Conservation (phyloP, 73 alveolate genomes). For the Tetrahymena malaccensis region DNA sequence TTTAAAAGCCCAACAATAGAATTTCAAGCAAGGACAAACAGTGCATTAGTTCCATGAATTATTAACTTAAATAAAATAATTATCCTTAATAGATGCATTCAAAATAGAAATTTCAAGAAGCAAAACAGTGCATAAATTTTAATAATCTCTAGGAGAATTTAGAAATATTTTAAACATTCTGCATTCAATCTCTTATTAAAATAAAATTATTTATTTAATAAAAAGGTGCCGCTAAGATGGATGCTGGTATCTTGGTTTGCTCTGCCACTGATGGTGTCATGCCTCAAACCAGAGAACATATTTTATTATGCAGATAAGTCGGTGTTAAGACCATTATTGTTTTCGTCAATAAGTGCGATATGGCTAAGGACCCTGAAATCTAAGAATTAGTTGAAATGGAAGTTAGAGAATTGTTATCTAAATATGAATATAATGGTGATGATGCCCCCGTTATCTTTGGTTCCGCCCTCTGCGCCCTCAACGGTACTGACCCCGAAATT, state of each 20-base stretch:
- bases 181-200: no score
- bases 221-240: constrained; percentile 91
- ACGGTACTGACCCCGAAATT: constrained; percentile 57
- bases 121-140: background rate
- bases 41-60: background rate
- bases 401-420: constrained; percentile 73
- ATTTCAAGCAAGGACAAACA: no score
- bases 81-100: background rate
- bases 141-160: no score
- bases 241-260: constrained; percentile 90
- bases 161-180: no score
- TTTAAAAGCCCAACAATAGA: background rate
- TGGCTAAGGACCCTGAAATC: constrained; percentile 72
- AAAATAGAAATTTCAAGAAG: background rate
- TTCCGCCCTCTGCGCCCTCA: constrained; percentile 67
- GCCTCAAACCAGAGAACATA: constrained; percentile 96
- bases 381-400: constrained; percentile 86
- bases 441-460: constrained; percentile 61
- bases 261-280: constrained; percentile 93
- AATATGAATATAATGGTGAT: constrained; percentile 76
- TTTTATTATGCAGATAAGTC: constrained; percentile 73
- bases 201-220: no score
- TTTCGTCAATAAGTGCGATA: constrained; percentile 69
- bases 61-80: no score
- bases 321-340: constrained; percentile 79